Percentiles rank a stretch among this genome's conserved stretches.
Evolutionary conservation across 2,329 filamentous ascomycete genomes (phyloP).

Genomic region (Colletotrichum sp.): DNA sequence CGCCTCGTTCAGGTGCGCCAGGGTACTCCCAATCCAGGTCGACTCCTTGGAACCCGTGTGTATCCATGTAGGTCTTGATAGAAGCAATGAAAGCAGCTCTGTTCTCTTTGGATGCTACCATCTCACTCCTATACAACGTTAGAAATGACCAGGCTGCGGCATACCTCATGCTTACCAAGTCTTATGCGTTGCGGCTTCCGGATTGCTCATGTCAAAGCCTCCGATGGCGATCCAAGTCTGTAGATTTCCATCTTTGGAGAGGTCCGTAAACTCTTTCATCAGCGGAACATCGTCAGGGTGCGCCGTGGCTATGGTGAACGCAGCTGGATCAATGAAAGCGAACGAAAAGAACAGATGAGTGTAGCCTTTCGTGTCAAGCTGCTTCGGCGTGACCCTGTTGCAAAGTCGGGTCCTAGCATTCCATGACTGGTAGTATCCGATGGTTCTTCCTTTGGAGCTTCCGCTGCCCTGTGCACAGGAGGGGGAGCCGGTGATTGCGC

Average conservation of each 20-base stretch:
- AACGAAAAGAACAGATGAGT: neutral
- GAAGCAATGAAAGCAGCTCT: neutral
- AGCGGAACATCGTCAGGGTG: neutral
- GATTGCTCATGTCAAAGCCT: neutral
- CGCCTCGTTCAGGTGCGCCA: neutral
- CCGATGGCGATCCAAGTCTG: neutral
- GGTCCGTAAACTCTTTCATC: constrained; percentile 32
- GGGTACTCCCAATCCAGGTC: neutral
- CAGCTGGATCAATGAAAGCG: neutral
- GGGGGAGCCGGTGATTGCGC: neutral
- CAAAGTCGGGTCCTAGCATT: neutral
- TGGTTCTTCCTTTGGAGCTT: neutral
- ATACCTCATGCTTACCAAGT: neutral
- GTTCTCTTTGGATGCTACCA: neutral
- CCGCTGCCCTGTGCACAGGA: neutral
- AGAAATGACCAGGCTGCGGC: fast-evolving
- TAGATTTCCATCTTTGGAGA: neutral
- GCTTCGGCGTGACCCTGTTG: neutral
- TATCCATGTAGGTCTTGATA: neutral
- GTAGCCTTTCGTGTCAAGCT: neutral
- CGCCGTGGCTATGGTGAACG: neutral
- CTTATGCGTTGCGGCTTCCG: neutral
- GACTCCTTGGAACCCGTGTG: neutral
- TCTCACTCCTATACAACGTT: neutral
- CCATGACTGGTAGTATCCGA: neutral